Percentiles rank a stretch among this genome's conserved stretches.
Conservation (phyloP, 2,329 filamentous ascomycete genomes). For the Fusarium oxysporum region DNA sequence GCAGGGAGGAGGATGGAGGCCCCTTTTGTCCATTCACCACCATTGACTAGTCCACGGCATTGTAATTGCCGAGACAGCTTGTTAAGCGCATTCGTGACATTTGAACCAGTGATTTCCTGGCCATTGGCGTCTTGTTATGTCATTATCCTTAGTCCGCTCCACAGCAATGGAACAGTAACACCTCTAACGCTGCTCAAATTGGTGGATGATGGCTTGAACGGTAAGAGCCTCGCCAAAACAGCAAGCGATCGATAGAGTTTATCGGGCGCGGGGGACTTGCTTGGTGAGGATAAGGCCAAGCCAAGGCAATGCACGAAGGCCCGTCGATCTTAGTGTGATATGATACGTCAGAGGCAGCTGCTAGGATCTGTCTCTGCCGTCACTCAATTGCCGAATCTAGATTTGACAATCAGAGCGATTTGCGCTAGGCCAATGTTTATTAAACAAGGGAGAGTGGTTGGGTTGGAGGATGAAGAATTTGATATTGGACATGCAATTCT, state of each 20-base stretch:
- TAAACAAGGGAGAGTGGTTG: not conserved
- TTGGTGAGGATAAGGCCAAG: slow-evolving; percentile 6
- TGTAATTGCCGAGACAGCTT: slow-evolving; percentile 11
- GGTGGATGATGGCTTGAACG: slow-evolving; percentile 2
- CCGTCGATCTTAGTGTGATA: slow-evolving; percentile 24
- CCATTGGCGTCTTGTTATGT: not conserved
- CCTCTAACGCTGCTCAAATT: not conserved
- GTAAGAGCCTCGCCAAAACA: not conserved
- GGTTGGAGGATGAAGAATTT: not conserved
- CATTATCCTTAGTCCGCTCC: slow-evolving; percentile 8
- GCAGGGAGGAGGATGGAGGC: not conserved
- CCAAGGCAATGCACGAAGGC: not conserved
- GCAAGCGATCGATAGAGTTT: slow-evolving; percentile 18
- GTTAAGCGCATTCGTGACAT: not conserved
- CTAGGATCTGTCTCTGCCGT: not conserved
- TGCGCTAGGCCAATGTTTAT: not conserved
- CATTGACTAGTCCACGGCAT: slow-evolving; percentile 2
- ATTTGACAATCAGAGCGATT: not conserved
- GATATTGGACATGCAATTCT: not conserved
- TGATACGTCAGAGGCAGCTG: slow-evolving; percentile 31
- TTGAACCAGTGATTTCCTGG: not conserved
- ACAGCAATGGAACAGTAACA: slow-evolving; percentile 1
- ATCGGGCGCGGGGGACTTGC: not conserved
- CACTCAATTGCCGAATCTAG: slow-evolving; percentile 9
- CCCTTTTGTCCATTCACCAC: not conserved